These are phyloP conservation scores for Dendrocalamus latiflorus DNA, from an alignment of 202 grass and related monocot species.

Conservation along the genomic window DNA sequence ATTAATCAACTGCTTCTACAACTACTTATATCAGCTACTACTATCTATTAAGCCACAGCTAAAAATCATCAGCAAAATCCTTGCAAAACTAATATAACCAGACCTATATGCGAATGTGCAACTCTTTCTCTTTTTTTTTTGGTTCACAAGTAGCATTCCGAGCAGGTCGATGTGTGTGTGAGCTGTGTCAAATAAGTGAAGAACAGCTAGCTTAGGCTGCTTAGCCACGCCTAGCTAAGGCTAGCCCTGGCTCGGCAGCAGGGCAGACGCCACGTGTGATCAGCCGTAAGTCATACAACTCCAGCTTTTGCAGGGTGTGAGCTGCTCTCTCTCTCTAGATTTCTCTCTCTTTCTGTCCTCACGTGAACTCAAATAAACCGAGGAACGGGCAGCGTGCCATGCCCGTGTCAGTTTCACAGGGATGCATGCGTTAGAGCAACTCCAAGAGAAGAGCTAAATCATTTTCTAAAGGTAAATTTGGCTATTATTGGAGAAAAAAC, in stretches of 20 bases:
- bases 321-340: neutral
- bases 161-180: neutral
- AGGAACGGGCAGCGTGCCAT: neutral
- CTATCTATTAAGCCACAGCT: too few species aligned
- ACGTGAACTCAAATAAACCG: constrained; percentile 1
- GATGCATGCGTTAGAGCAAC: neutral
- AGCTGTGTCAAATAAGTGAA: neutral
- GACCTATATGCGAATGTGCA: neutral
- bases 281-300: too few species aligned
- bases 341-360: neutral
- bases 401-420: constrained; percentile 4
- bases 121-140: neutral
- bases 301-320: neutral
- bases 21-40: too few species aligned
- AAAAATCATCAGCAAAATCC: too few species aligned
- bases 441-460: too few species aligned
- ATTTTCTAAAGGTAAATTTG: too few species aligned
- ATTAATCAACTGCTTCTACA: too few species aligned
- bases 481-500: too few species aligned
- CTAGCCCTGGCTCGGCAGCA: too few species aligned
- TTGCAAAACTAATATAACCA: too few species aligned
- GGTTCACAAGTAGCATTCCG: neutral
- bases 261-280: too few species aligned
- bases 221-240: neutral
- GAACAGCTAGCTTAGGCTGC: neutral